These are phyloP conservation scores for Spergularia bocconei DNA, from an alignment of 148 eudicot species.

Conservation along the genomic window DNA sequence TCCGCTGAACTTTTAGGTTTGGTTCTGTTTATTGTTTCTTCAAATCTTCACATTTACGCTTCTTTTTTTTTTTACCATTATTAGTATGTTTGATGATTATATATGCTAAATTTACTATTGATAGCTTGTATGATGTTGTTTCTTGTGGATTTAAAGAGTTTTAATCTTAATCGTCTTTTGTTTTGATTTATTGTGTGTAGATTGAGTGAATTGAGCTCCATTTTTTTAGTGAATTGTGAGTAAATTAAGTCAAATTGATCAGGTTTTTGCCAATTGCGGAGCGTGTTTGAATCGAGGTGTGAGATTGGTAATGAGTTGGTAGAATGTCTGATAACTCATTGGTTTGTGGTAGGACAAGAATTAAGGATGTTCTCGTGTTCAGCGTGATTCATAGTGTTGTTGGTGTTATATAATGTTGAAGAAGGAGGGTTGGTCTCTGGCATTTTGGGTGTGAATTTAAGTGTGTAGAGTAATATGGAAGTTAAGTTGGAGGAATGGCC, in stretches of 20 bases:
- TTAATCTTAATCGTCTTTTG: not conserved
- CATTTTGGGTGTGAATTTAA: not conserved
- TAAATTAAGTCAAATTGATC: not conserved
- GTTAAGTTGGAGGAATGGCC: not conserved
- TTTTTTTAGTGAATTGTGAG: not conserved
- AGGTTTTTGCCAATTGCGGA: not conserved
- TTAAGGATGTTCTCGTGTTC: not conserved
- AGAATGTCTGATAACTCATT: not conserved
- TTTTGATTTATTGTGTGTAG: not conserved
- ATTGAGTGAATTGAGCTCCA: not conserved
- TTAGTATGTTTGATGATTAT: not conserved
- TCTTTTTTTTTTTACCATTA: not conserved
- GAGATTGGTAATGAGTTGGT: not conserved
- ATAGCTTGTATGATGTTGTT: not conserved
- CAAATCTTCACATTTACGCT: not conserved
- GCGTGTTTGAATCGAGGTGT: not conserved
- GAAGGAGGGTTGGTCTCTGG: not conserved
- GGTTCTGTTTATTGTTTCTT: not conserved
- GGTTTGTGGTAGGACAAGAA: not conserved
- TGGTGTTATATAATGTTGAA: not conserved
- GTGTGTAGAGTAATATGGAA: not conserved
- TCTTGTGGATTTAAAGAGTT: not conserved
- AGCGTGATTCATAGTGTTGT: not conserved
- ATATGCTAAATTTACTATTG: not conserved
- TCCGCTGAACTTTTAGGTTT: slow-evolving; percentile 52